Evolutionary conservation across 345 rosid genomes (phyloP), one percentile per base, ranked within the genome.

Genomic region (Pistacia integerrima): DNA sequence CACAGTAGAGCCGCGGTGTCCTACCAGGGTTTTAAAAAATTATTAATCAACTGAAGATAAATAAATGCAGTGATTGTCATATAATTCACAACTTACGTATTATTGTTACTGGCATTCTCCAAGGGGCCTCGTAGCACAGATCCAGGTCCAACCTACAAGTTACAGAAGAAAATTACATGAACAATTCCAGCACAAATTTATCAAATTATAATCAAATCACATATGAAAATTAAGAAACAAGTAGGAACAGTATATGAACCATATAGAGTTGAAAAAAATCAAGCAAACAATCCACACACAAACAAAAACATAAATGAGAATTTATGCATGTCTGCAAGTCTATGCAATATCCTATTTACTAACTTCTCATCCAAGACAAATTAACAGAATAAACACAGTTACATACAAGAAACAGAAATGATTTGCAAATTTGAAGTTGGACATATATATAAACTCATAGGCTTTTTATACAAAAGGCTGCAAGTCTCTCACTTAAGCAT

Each of bases 131-230:
- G 90, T 76, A 94, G 73, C 70, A 74, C 77, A 64, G 98, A 92
- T 77, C 97, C 92, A 28, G 90, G 90, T 80, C 94, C 98, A 90
- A 91, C 89, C 98, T 94, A 84, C 87, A 87, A 54, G 1, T 66
- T 17, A 69, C 28, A 66, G 69, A 70, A 58, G 30, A 30, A 80
- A 16, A 76, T 56, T 52, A 28, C 62, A 54, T 60, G 60, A 76
- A 36, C 25, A 75, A 73, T 67, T 62, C 51, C 22, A 22, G 57
- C 4, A 61, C 17, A 70, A 54, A 12, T 44, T 63, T 12, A 57
- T 48, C 10, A 35, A 20, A 63, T 59, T 51, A 41, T 51, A 70
- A 64, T 28, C 20, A 52, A 72, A 69, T 76, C 17, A 63, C 61
- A 59, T 61, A 66, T 70, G 14, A 51, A n/a, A 74, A 25, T 49